phyloP scores from a whole-genome alignment of 345 rosid genomes.

The Populus simonii region DNA sequence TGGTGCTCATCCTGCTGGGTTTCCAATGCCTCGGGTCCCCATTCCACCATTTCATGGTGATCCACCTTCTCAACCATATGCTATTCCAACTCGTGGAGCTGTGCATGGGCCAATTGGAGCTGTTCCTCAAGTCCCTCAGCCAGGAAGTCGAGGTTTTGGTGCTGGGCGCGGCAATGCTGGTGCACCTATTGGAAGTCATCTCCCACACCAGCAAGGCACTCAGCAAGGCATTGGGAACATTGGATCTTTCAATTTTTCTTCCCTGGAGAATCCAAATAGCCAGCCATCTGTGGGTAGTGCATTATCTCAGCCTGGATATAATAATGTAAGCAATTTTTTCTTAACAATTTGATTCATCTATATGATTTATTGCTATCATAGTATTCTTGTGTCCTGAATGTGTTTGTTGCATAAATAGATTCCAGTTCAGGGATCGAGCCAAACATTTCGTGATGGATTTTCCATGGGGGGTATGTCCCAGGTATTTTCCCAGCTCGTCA shows the following conservation, averaged over 20 bases:
- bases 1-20: slow-evolving; percentile 86
- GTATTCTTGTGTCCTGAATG: slow-evolving; percentile 8
- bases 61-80: slow-evolving; percentile 88
- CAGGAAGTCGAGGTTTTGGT: slow-evolving; percentile 84
- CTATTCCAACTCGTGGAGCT: slow-evolving; percentile 89
- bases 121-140: slow-evolving; percentile 82
- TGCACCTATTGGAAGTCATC: slow-evolving; percentile 83
- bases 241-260: slow-evolving; percentile 79
- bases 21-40: slow-evolving; percentile 78
- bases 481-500: slow-evolving; percentile 36
- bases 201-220: slow-evolving; percentile 69
- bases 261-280: slow-evolving; percentile 78
- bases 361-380: not conserved
- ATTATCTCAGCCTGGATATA: slow-evolving; percentile 93
- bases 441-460: slow-evolving; percentile 93
- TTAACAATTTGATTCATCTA: not conserved
- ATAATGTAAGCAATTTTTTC: slow-evolving; percentile 33
- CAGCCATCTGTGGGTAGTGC: slow-evolving; percentile 93
- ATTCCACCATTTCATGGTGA: slow-evolving; percentile 77
- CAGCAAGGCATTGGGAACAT: slow-evolving; percentile 78
- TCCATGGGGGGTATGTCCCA: slow-evolving; percentile 97
- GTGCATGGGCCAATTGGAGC: slow-evolving; percentile 93
- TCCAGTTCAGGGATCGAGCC: slow-evolving; percentile 82
- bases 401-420: slow-evolving; percentile 35
- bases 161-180: slow-evolving; percentile 81